phyloP scores from a whole-genome alignment of 306 rosid species.

The Echinosophora koreensis region DNA sequence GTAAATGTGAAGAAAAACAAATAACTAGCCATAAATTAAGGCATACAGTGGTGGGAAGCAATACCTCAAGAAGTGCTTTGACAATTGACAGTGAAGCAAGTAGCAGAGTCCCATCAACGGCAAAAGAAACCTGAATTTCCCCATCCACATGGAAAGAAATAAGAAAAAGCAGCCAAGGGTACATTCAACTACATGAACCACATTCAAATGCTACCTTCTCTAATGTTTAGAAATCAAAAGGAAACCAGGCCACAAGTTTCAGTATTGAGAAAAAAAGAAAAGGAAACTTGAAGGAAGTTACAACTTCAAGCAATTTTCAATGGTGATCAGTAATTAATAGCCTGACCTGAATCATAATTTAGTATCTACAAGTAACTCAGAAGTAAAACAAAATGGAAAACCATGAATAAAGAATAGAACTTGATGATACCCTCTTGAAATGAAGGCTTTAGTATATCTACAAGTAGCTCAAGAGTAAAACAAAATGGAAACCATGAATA shows the following conservation, averaged over 20 bases:
- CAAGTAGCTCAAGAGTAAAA: neutral
- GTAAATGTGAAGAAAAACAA: neutral
- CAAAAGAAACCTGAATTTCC: conserved; percentile 75
- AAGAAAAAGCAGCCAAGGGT: conserved; percentile 17
- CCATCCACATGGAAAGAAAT: conserved; percentile 20
- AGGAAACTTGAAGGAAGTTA: conserved; percentile 14
- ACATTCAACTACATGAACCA: conserved; percentile 10
- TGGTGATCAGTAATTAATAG: conserved; percentile 1
- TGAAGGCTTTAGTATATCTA: neutral
- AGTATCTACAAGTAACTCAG: neutral
- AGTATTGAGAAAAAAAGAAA: neutral
- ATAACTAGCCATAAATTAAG: conserved; percentile 27
- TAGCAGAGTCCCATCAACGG: conserved; percentile 78
- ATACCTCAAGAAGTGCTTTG: conserved; percentile 87
- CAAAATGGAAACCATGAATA: neutral
- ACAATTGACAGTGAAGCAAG: conserved; percentile 73
- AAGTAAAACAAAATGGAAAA: neutral
- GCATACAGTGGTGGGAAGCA: conserved; percentile 14
- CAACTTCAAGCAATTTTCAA: conserved; percentile 20
- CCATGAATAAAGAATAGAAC: neutral
- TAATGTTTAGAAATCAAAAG: conserved; percentile 37
- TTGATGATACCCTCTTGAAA: conserved; percentile 1
- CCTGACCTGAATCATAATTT: conserved; percentile 15
- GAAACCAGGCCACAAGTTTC: conserved; percentile 29
- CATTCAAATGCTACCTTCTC: conserved; percentile 14